Percentiles rank a stretch among this genome's conserved stretches.
These are phyloP conservation scores for Lippia alba DNA, from an alignment of 305 asterid species.

Conservation along the genomic window DNA sequence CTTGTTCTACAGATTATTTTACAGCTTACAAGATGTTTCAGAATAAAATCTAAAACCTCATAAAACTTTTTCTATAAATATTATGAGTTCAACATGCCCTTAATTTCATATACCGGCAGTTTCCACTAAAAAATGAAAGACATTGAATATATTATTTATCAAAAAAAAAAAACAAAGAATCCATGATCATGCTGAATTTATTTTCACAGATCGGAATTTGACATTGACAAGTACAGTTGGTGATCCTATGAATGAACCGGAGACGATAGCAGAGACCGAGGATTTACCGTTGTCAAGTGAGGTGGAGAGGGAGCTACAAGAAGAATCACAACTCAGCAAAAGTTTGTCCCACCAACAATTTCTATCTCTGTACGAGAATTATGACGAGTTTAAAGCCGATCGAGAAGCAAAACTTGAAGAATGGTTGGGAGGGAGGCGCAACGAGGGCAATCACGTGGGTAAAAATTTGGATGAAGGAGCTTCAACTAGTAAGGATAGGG, in stretches of 20 bases:
- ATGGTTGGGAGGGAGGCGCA: constrained; percentile 67
- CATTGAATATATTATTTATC: no score
- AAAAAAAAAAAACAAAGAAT: no score
- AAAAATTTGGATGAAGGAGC: constrained; percentile 26
- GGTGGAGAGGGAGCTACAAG: constrained; percentile 48
- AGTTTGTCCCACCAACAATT: constrained; percentile 53
- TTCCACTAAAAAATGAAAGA: no score
- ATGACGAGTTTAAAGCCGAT: constrained; percentile 80
- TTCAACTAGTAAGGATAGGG: constrained; percentile 6
- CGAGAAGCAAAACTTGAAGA: constrained; percentile 82
- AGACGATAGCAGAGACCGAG: constrained; percentile 35
- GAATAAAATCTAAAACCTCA: no score
- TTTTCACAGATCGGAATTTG: constrained; percentile 30
- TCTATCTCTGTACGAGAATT: constrained; percentile 55
- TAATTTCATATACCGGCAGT: no score
- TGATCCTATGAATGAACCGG: constrained; percentile 32
- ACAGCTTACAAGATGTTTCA: no score
- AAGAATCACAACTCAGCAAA: constrained; percentile 47
- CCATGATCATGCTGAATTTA: no score
- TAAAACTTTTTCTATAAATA: no score
- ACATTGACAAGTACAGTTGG: constrained; percentile 33
- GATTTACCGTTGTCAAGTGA: constrained; percentile 52
- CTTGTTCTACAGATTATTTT: no score
- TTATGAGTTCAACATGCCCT: no score
- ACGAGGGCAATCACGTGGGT: constrained; percentile 28